phyloP scores from a whole-genome alignment of 2,329 filamentous ascomycete genomes.

The Fusarium sp. region DNA sequence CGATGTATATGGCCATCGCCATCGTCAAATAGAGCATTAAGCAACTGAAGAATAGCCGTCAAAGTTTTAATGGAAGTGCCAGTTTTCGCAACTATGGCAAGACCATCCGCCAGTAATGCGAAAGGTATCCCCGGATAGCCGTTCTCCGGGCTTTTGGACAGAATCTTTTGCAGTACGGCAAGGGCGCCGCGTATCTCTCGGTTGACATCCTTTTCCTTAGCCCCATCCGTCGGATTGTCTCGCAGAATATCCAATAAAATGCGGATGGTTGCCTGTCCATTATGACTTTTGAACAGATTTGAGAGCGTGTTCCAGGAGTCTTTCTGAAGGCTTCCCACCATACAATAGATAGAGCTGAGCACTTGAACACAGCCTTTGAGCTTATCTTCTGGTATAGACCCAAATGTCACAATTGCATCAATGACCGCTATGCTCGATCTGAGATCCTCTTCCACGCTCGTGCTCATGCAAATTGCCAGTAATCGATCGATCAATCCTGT shows the following conservation, averaged over 20 bases:
- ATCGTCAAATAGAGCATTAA: slow-evolving; percentile 66
- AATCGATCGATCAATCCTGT: slow-evolving; percentile 69
- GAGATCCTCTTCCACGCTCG: slow-evolving; percentile 71
- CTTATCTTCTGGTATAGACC: slow-evolving; percentile 70
- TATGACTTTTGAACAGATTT: slow-evolving; percentile 78
- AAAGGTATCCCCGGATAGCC: slow-evolving; percentile 70
- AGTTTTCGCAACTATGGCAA: slow-evolving; percentile 60
- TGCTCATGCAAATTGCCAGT: slow-evolving; percentile 74
- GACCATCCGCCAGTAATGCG: slow-evolving; percentile 66
- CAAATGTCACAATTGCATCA: slow-evolving; percentile 77
- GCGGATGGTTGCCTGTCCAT: slow-evolving; percentile 74
- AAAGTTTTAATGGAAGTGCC: slow-evolving; percentile 58
- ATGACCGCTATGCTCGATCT: slow-evolving; percentile 74
- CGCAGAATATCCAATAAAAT: slow-evolving; percentile 71
- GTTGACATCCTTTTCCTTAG: slow-evolving; percentile 60
- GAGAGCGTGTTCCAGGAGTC: slow-evolving; percentile 75
- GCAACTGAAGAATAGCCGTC: slow-evolving; percentile 59
- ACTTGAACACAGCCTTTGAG: slow-evolving; percentile 75
- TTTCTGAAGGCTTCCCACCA: slow-evolving; percentile 69
- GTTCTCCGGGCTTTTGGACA: slow-evolving; percentile 67
- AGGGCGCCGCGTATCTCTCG: slow-evolving; percentile 71
- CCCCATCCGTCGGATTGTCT: slow-evolving; percentile 56
- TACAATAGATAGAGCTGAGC: slow-evolving; percentile 75
- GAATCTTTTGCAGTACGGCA: slow-evolving; percentile 69
- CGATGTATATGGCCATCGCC: slow-evolving; percentile 62